A percentile compares a stretch with the other conserved stretches of the same genome.
phyloP scores from a whole-genome alignment of 257 asterid genomes.

The Phtheirospermum japonicum region DNA sequence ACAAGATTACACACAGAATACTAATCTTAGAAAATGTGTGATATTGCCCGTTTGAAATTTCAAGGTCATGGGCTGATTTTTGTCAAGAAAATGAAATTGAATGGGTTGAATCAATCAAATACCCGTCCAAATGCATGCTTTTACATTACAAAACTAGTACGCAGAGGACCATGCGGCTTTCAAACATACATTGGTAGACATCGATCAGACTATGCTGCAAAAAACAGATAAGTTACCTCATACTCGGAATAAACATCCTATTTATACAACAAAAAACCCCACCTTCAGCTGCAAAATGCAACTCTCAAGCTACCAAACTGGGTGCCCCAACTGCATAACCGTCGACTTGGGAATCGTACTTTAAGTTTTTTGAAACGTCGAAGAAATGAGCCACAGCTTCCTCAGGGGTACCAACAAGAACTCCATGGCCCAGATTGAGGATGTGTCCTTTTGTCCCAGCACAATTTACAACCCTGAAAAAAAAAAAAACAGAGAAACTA shows the following conservation, averaged over 20 bases:
- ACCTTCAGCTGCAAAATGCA: background rate
- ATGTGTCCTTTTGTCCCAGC: constrained; percentile 86
- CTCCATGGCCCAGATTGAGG: constrained; percentile 94
- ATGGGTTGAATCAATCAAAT: too few relatives aligned
- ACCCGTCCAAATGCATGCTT: too few relatives aligned
- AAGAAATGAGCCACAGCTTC: constrained; percentile 94
- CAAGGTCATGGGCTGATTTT: too few relatives aligned
- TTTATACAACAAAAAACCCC: constrained; percentile 23
- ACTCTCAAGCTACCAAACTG: constrained; percentile 47
- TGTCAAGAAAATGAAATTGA: too few relatives aligned
- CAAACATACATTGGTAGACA: too few relatives aligned
- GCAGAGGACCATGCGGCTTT: too few relatives aligned
- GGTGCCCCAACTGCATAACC: constrained; percentile 34
- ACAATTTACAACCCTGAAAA: constrained; percentile 68
- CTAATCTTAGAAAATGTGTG: too few relatives aligned
- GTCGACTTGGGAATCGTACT: constrained; percentile 36
- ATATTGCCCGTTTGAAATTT: too few relatives aligned
- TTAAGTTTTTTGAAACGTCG: constrained; percentile 65
- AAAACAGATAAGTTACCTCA: constrained; percentile 24
- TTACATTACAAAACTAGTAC: too few relatives aligned
- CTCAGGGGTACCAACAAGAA: constrained; percentile 93
- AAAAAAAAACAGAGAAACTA: background rate
- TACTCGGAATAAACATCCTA: constrained; percentile 24
- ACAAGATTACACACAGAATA: too few relatives aligned
- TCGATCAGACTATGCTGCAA: constrained; percentile 23